phyloP scores from a whole-genome alignment of 768 basidiomycete genomes.

The Tylopilus vinaceipallidus region DNA sequence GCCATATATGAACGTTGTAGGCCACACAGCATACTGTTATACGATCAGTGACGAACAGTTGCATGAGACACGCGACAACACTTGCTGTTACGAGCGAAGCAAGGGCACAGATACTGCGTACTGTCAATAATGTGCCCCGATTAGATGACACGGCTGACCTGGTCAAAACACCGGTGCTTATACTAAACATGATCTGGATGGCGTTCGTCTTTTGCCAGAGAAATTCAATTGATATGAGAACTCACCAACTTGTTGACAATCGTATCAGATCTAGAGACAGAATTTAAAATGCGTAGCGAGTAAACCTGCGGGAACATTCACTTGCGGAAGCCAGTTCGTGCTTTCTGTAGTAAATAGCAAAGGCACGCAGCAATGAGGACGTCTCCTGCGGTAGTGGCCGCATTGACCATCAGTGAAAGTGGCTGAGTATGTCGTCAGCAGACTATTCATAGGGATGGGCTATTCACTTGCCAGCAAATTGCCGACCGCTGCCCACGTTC shows the following conservation, averaged over 20 bases:
- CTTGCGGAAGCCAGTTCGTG: conserved; percentile 54
- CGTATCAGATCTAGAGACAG: conserved; percentile 39
- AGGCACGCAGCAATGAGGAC: conserved; percentile 49
- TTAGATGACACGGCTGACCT: conserved; percentile 21
- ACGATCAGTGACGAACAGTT: background rate
- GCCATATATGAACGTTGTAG: conserved; percentile 53
- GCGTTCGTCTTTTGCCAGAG: background rate
- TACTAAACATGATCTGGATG: conserved; percentile 49
- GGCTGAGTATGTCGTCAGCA: conserved; percentile 14
- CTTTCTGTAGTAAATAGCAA: conserved; percentile 43
- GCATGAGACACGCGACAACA: background rate
- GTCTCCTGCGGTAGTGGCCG: conserved; percentile 46
- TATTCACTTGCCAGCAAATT: no score
- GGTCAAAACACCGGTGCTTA: conserved; percentile 40
- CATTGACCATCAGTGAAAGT: conserved; percentile 52
- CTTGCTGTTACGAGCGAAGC: conserved; percentile 51
- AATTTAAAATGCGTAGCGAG: background rate
- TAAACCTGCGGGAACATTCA: background rate
- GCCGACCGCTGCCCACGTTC: conserved; percentile 45
- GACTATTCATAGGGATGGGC: no score
- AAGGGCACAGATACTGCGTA: conserved; percentile 47
- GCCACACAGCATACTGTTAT: conserved; percentile 45
- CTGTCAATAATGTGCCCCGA: conserved; percentile 3
- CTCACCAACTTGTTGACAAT: conserved; percentile 46
- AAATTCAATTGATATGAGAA: background rate